Evolutionary conservation across 2,329 filamentous ascomycete genomes (phyloP), one percentile per base, ranked within the genome.

Genomic region (Beauveria caledonica): DNA sequence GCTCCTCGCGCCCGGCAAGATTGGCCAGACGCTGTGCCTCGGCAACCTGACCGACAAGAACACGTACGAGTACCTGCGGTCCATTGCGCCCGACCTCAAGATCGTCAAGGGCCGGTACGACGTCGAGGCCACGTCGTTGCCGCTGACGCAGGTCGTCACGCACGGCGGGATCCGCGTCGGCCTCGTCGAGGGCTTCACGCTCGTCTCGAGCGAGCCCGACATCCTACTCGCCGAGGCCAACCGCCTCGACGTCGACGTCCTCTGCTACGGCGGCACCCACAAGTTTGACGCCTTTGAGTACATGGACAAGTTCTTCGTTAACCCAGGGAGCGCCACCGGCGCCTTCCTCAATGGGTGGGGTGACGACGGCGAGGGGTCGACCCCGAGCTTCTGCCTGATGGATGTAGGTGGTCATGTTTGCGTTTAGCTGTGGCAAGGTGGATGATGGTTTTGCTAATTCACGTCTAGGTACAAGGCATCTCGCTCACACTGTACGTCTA

Each of bases 401-500:
- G 93, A 97, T 82, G 92, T 97, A 74, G 78, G 91, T 87, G 50
- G 59, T 48, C 55, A 9, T n/a, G 19, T 60, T 21, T 15, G 4
- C 21, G 9, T 23, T 23, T 50, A 25, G 2, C 11, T 11, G 8
- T 45, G 19, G 42, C 10, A 6, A 23, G 6, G 13, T 25, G 5
- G 36, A 17, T n/a, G 11, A 13, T 58, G 58, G 51, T 21, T n/a
- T n/a, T 44, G 10, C 50, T 68, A 53, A 68, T 71, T 15, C 49
- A 71, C 61, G 60, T 66, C 63, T 67, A 96, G 91, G 90, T 96
- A 40, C 93, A 97, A 83, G 93, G 93, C 36, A 95, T 97, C 72
- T 95, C 95, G 17, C 82, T 97, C 66, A 95, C 95, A 62, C 81
- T 97, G 54, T 97, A 97, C 73, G 93, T 97, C 58, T 97, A 97